phyloP scores from a whole-genome alignment of 768 basidiomycete species.

The Xanthoconium purpureum region DNA sequence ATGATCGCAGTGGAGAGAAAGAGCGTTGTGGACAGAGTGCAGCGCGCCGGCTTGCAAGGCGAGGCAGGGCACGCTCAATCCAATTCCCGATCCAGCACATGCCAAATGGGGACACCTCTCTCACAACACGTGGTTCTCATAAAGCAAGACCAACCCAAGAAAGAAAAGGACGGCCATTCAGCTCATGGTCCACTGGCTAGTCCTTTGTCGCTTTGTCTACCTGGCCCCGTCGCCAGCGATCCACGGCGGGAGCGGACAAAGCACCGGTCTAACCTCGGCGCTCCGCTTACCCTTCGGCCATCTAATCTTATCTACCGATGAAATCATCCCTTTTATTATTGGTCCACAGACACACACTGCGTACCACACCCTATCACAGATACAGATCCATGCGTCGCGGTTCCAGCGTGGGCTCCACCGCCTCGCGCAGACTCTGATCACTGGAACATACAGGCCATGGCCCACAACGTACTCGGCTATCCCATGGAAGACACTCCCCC shows the following conservation, averaged over 20 bases:
- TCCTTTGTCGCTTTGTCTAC: constrained; percentile 8
- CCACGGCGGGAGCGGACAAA: background rate
- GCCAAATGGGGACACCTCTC: constrained; percentile 25
- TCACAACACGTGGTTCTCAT: constrained; percentile 28
- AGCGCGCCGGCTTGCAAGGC: constrained; percentile 31
- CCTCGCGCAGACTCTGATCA: constrained; percentile 24
- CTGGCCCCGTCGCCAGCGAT: background rate
- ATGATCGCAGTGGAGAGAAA: constrained; percentile 9
- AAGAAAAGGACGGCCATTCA: background rate
- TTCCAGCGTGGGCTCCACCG: constrained; percentile 29
- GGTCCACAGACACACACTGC: background rate
- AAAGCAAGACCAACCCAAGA: background rate
- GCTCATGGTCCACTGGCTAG: background rate
- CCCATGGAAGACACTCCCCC: constrained; percentile 16
- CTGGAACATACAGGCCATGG: constrained; percentile 2
- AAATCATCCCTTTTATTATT: constrained; percentile 12
- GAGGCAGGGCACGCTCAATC: constrained; percentile 34
- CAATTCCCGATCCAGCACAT: constrained; percentile 28
- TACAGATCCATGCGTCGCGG: constrained; percentile 26
- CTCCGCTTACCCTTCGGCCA: constrained; percentile 10
- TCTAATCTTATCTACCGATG: constrained; percentile 33
- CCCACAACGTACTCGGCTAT: constrained; percentile 31
- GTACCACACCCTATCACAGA: constrained; percentile 13
- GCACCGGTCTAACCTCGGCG: constrained; percentile 8
- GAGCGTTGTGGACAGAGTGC: constrained; percentile 20